Conservation (phyloP, 225 moss, liverwort and hornwort species). For the Sphagnum contortum region DNA sequence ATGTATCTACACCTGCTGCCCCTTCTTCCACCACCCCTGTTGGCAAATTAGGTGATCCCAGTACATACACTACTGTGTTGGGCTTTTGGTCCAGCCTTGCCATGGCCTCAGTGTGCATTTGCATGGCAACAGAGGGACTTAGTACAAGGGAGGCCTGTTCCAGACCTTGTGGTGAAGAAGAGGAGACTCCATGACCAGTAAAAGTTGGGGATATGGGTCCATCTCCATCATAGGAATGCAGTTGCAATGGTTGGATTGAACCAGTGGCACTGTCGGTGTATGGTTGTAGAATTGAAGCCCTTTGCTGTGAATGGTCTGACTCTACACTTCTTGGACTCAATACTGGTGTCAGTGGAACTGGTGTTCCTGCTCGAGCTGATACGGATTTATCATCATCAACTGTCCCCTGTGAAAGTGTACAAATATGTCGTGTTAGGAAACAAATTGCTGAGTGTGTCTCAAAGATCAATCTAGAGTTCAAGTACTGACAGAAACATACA, state of each 20-base stretch:
- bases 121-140: not conserved
- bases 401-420: not conserved
- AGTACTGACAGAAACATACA: no score
- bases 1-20: slow-evolving; percentile 33
- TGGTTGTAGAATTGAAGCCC: slow-evolving; percentile 12
- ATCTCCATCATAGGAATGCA: slow-evolving; percentile 23
- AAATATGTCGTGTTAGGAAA: no score
- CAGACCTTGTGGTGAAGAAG: slow-evolving; percentile 10
- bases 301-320: slow-evolving; percentile 22
- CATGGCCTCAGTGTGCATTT: not conserved
- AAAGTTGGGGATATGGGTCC: slow-evolving; percentile 16
- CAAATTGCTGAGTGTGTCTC: no score
- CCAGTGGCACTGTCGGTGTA: slow-evolving; percentile 24
- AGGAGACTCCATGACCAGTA: slow-evolving; percentile 23
- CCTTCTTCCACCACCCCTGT: slow-evolving; percentile 36
- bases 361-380: slow-evolving; percentile 34
- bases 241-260: slow-evolving; percentile 9
- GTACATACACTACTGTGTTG: slow-evolving; percentile 27
- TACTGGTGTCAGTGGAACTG: slow-evolving; percentile 30
- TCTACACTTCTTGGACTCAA: slow-evolving; percentile 39
- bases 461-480: no score
- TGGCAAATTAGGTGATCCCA: slow-evolving; percentile 25
- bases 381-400: slow-evolving; percentile 32
- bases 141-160: slow-evolving; percentile 18
- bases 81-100: slow-evolving; percentile 4